Base-by-base conservation (phyloP, 2,329 filamentous ascomycete genomes). In the Aspergillus sp. region DNA sequence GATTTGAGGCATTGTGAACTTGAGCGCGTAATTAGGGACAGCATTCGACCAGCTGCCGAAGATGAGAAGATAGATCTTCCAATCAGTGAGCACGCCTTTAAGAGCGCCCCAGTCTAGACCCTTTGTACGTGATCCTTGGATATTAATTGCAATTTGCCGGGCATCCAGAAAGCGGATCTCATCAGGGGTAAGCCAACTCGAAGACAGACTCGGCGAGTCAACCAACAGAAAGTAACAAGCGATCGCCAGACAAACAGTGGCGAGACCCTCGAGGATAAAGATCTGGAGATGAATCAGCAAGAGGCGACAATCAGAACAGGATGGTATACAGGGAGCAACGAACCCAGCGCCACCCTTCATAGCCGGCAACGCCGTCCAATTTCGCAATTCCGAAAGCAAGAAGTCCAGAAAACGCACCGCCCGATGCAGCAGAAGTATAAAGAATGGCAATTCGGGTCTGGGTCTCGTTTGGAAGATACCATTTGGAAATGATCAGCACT, bases 361-460 rank as follows among this genome's bases (percentile, higher is more conserved):
- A 58, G 2, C 57, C 58, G 36, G 72, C 82, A 5, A 81, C 65
- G 0, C 87, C 82, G 58, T 89, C 81, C 88, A 95, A 90, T 66
- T 94, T 90, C 17, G 89, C 89, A 54, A 95, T 93, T 0, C 84
- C 90, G 3, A 83, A 86, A 1, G 90, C 90, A 6, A 95, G 78
- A 1, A 95, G 80, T 8, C 90, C 90, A 22, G 89, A 90, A 62
- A 95, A 95, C 0, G 89, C 89, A 1, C 89, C 89, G 0, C 87
- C 85, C 0, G 91, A 72, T 1, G 89, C 87, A 1, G 88, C 88
- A 0, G 88, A 86, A 0, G 86, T 88, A 74, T 92, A 93, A 73
- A 92, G 90, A 53, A 89, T 82, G 19, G 88, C 86, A 45, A 86
- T 82, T 26, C 89, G 81, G 17, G 89, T 79, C 51, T 88, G 89